Conservation (phyloP, 805 yeast species). For the Wickerhamomyces tratensis region DNA sequence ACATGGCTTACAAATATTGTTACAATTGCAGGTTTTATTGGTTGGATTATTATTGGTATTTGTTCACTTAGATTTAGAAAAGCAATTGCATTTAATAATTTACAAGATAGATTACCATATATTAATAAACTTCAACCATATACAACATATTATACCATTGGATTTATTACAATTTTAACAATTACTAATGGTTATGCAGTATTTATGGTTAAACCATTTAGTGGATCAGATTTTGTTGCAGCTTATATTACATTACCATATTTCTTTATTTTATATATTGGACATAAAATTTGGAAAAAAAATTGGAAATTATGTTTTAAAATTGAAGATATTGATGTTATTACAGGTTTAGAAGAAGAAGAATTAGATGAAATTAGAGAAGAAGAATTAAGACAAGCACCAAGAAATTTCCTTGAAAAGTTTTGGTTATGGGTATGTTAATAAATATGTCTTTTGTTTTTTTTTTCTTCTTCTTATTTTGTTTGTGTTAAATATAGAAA, state of each 20-base stretch:
- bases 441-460: not conserved
- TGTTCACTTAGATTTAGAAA: slow-evolving; percentile 62
- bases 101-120: slow-evolving; percentile 49
- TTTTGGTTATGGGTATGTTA: slow-evolving; percentile 14
- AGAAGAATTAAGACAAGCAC: slow-evolving; percentile 15
- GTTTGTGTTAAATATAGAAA: too few relatives aligned
- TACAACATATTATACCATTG: slow-evolving; percentile 44
- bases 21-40: slow-evolving; percentile 65
- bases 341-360: slow-evolving; percentile 48
- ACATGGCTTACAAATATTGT: slow-evolving; percentile 68
- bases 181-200: slow-evolving; percentile 69
- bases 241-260: slow-evolving; percentile 63
- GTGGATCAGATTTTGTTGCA: slow-evolving; percentile 51
- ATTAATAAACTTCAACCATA: slow-evolving; percentile 46
- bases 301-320: slow-evolving; percentile 39
- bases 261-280: slow-evolving; percentile 41
- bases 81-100: slow-evolving; percentile 43
- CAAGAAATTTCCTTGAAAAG: slow-evolving; percentile 11
- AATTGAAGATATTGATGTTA: slow-evolving; percentile 47
- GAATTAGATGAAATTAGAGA: slow-evolving; percentile 38
- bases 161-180: slow-evolving; percentile 40
- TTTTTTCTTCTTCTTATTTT: too few relatives aligned
- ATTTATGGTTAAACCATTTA: slow-evolving; percentile 41
- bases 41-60: slow-evolving; percentile 64
- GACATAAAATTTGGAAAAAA: slow-evolving; percentile 42